These are phyloP conservation scores for Staphylotrichum tortipilum DNA, from an alignment of 495 filamentous ascomycete species.

Conservation along the genomic window DNA sequence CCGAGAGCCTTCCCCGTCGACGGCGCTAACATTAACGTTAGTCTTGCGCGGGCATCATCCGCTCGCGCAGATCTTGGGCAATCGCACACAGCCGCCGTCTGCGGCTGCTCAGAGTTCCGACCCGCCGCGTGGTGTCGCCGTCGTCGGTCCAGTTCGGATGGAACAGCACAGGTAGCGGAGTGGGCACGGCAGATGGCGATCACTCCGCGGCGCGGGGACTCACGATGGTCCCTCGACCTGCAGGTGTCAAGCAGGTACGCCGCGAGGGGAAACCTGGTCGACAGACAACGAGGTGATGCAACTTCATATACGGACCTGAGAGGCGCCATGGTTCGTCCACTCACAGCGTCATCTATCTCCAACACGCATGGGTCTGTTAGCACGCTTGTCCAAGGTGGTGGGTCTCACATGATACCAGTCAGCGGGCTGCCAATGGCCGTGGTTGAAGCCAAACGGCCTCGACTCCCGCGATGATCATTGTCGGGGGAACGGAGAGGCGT, in stretches of 20 bases:
- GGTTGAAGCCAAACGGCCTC: constrained; percentile 1
- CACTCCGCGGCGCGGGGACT: constrained; percentile 6
- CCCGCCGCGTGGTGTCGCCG: neutral
- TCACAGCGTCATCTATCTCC: constrained; percentile 24
- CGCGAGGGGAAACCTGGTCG: constrained; percentile 24
- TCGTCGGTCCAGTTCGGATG: too few relatives aligned
- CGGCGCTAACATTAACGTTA: neutral
- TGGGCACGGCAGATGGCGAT: constrained; percentile 14
- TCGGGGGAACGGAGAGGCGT: constrained; percentile 18
- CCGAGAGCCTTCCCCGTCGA: neutral
- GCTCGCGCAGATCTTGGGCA: neutral
- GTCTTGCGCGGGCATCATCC: neutral
- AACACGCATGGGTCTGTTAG: constrained; percentile 14
- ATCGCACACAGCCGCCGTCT: neutral
- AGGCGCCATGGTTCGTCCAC: constrained; percentile 6
- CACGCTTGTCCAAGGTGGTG: neutral
- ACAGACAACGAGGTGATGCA: constrained; percentile 13
- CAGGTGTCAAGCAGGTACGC: constrained; percentile 26
- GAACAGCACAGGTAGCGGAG: too few relatives aligned
- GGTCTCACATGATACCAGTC: constrained; percentile 16
- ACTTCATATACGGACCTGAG: constrained; percentile 14
- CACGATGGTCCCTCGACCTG: constrained; percentile 14
- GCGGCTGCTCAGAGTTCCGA: neutral
- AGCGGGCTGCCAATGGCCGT: constrained; percentile 7
- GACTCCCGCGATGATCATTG: constrained; percentile 10